These are phyloP conservation scores for Cyclaneusma minus DNA, from an alignment of 2,329 filamentous ascomycete genomes.

Conservation along the genomic window DNA sequence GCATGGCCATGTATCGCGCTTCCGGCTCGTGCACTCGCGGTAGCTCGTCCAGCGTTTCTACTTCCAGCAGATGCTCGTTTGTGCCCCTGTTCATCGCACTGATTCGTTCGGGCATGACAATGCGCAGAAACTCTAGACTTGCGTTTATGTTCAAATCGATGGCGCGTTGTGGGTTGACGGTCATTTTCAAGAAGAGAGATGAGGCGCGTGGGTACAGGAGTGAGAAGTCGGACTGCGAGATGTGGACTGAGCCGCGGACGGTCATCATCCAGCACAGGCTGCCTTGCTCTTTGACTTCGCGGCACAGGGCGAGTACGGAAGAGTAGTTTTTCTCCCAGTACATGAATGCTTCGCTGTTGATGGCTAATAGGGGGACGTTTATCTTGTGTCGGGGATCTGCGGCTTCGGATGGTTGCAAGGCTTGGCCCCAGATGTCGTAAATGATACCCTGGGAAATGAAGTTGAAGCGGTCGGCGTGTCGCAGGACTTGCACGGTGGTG, in stretches of 20 bases:
- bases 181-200: slow-evolving; percentile 42
- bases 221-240: slow-evolving; percentile 51
- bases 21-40: slow-evolving; percentile 36
- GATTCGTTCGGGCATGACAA: slow-evolving; percentile 31
- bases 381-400: slow-evolving; percentile 28
- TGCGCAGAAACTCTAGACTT: slow-evolving; percentile 43
- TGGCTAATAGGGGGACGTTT: slow-evolving; percentile 39
- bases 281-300: slow-evolving; percentile 33
- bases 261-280: slow-evolving; percentile 33
- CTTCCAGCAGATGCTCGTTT: slow-evolving; percentile 33
- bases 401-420: slow-evolving; percentile 24
- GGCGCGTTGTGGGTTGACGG: slow-evolving; percentile 45
- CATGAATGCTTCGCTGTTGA: slow-evolving; percentile 56
- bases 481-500: slow-evolving; percentile 43
- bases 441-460: slow-evolving; percentile 49
- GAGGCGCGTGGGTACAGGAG: slow-evolving; percentile 45
- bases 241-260: slow-evolving; percentile 44
- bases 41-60: slow-evolving; percentile 25
- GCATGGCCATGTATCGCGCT: slow-evolving; percentile 40
- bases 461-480: slow-evolving; percentile 34
- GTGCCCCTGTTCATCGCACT: slow-evolving; percentile 34
- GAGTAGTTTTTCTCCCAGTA: slow-evolving; percentile 52
- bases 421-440: slow-evolving; percentile 48
- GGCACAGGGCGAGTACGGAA: slow-evolving; percentile 36
- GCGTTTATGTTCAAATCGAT: slow-evolving; percentile 48